A percentile compares a stretch with the other conserved stretches of the same genome.
Evolutionary conservation across 768 basidiomycete genomes (phyloP).

Genomic region (Amanita subjunquillea): DNA sequence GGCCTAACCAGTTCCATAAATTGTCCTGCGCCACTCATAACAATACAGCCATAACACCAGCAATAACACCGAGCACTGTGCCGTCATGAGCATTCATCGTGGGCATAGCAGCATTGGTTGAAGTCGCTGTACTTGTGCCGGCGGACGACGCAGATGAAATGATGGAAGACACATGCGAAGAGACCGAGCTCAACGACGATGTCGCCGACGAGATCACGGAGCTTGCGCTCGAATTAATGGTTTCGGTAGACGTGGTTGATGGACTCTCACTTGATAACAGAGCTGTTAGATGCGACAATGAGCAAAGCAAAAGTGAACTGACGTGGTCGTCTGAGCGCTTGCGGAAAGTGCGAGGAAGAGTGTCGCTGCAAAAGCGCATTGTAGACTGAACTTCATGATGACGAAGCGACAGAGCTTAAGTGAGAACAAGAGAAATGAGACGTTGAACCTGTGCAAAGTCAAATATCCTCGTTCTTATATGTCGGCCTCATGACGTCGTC

Average conservation of each 20-base stretch:
- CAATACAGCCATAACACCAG: conserved; percentile 6
- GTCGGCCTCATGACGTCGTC: neutral
- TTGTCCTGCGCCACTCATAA: neutral
- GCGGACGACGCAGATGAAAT: neutral
- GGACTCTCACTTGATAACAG: neutral
- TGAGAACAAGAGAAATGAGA: neutral
- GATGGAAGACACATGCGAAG: conserved; percentile 1
- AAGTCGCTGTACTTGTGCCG: neutral
- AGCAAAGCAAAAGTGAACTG: neutral
- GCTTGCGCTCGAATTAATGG: neutral
- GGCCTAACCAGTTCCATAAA: too few relatives aligned
- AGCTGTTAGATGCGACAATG: neutral
- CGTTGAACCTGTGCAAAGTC: neutral
- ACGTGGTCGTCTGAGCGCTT: conserved; percentile 1
- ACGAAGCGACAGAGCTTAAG: neutral
- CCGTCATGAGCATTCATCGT: conserved; percentile 3
- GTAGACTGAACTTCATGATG: conserved; percentile 4
- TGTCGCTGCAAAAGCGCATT: neutral
- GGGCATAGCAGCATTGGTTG: conserved; percentile 4
- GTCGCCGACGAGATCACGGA: neutral
- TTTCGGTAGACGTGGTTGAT: neutral
- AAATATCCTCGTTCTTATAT: neutral
- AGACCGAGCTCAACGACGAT: conserved; percentile 1
- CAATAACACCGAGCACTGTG: conserved; percentile 5
- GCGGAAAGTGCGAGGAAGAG: neutral